These are phyloP conservation scores for Claviceps pazoutovae DNA, from an alignment of 2,329 filamentous ascomycete species.

Conservation along the genomic window DNA sequence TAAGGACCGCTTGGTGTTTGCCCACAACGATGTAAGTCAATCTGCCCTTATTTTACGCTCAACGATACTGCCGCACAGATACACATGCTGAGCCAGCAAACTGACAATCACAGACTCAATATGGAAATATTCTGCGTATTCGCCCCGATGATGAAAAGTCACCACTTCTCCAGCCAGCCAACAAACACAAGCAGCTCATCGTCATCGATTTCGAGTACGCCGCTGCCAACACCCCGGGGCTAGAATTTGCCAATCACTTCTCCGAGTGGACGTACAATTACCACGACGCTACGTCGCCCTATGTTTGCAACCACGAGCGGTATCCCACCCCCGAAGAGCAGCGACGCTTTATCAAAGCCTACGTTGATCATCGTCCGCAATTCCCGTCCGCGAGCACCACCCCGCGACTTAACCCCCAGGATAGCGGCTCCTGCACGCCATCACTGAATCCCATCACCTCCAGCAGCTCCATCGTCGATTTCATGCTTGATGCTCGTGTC, in stretches of 20 bases:
- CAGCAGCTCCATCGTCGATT: constrained; percentile 45
- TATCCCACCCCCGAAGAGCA: constrained; percentile 79
- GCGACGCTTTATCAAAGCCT: constrained; percentile 69
- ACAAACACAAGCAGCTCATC: constrained; percentile 88
- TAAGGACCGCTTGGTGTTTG: constrained; percentile 70
- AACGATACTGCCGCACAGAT: too few relatives aligned
- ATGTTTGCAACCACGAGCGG: constrained; percentile 49
- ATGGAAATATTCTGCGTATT: constrained; percentile 84
- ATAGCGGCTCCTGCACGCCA: constrained; percentile 26
- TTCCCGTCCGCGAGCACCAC: constrained; percentile 41
- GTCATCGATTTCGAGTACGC: constrained; percentile 99
- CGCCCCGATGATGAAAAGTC: constrained; percentile 58
- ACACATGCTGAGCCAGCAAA: not conserved
- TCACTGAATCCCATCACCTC: constrained; percentile 23
- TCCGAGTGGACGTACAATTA: constrained; percentile 99
- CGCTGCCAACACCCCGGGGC: constrained; percentile 69
- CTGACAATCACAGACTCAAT: constrained; percentile 61
- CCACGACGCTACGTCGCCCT: constrained; percentile 53
- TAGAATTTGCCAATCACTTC: constrained; percentile 97
- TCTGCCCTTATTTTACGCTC: not conserved
- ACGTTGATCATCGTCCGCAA: constrained; percentile 67
- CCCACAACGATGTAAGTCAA: constrained; percentile 80
- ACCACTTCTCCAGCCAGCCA: constrained; percentile 74
- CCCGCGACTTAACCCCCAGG: constrained; percentile 31
- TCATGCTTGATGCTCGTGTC: constrained; percentile 68